Evolutionary conservation across 441 rosid genomes (phyloP).

Genomic region (Theobroma grandiflorum): DNA sequence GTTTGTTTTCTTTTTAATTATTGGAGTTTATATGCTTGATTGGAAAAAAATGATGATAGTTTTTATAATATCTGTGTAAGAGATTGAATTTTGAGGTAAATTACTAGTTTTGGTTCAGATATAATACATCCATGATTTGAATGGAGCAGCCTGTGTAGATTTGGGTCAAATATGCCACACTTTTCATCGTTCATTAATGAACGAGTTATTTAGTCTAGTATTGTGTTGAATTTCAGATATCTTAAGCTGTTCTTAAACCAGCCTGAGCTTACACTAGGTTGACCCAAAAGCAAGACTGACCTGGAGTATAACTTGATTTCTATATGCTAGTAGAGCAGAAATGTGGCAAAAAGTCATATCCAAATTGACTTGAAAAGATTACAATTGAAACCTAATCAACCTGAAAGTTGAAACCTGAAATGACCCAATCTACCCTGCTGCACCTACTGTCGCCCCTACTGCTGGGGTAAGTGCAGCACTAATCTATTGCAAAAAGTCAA

Average conservation of each 20-base stretch:
- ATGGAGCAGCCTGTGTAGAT: neutral
- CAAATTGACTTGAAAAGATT: constrained; percentile 20
- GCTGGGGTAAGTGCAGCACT: neutral
- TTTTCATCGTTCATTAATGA: constrained; percentile 8
- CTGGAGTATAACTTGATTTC: constrained; percentile 7
- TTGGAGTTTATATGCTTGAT: constrained; percentile 21
- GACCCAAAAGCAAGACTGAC: neutral
- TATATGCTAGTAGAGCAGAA: constrained; percentile 3
- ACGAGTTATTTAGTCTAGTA: neutral
- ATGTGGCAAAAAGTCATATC: constrained; percentile 1
- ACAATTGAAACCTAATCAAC: neutral
- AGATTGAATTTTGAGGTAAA: constrained; percentile 10
- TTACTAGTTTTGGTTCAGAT: constrained; percentile 12
- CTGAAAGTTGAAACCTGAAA: constrained; percentile 15
- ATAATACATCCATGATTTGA: constrained; percentile 19
- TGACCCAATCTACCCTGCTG: constrained; percentile 3
- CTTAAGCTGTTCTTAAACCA: constrained; percentile 10
- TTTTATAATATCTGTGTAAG: neutral
- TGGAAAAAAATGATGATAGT: constrained; percentile 16
- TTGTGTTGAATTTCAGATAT: constrained; percentile 11
- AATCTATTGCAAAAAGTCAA: too few species aligned
- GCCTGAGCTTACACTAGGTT: constrained; percentile 3
- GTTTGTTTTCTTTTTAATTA: neutral
- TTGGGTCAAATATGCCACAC: constrained; percentile 15
- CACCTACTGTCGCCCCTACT: neutral